Conservation (phyloP, 768 basidiomycete species). For the Leccinum pellstonianum region DNA sequence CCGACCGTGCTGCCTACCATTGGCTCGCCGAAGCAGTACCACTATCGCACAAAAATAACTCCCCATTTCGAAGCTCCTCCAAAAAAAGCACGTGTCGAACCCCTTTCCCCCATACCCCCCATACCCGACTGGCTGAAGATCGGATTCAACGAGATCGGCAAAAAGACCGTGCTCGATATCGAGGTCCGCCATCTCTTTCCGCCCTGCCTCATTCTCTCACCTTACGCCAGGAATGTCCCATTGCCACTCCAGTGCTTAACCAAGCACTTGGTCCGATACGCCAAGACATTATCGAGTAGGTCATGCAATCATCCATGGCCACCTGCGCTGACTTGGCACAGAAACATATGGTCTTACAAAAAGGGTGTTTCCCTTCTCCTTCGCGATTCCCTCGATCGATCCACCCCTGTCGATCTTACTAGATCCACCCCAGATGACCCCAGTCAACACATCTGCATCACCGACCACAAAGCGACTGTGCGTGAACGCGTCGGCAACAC, state of each 20-base stretch:
- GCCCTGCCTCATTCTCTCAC: background rate
- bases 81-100: conserved; percentile 33
- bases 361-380: conserved; percentile 88
- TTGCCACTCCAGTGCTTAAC: conserved; percentile 82
- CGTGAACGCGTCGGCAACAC: conserved; percentile 82
- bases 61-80: conserved; percentile 90
- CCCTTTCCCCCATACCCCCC: background rate
- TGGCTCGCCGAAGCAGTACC: conserved; percentile 85
- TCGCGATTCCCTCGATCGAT: conserved; percentile 69
- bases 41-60: conserved; percentile 95
- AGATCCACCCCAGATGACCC: conserved; percentile 36
- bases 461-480: conserved; percentile 75
- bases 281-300: conserved; percentile 66
- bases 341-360: conserved; percentile 78
- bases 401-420: conserved; percentile 24
- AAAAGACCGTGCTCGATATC: conserved; percentile 79
- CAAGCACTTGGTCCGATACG: conserved; percentile 59
- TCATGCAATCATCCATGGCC: background rate
- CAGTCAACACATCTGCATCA: conserved; percentile 74
- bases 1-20: conserved; percentile 74
- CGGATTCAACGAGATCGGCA: conserved; percentile 84
- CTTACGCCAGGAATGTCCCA: conserved; percentile 75
- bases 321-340: conserved; percentile 31
- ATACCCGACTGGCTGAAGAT: conserved; percentile 77
- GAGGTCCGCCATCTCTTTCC: conserved; percentile 53